A percentile compares a stretch with the other conserved stretches of the same genome.
Conservation (phyloP, 768 basidiomycete genomes). For the Pleurotus ostreatus region DNA sequence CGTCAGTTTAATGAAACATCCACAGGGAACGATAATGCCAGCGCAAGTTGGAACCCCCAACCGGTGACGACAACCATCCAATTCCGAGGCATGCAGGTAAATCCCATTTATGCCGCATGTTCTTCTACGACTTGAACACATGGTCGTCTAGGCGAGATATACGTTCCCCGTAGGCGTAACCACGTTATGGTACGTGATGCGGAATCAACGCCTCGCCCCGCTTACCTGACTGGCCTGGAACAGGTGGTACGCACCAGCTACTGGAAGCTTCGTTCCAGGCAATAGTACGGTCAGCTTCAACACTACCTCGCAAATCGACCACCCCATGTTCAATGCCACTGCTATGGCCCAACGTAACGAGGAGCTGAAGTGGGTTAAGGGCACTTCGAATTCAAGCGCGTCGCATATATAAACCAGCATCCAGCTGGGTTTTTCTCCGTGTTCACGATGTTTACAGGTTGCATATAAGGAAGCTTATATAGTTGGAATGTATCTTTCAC, state of each 20-base stretch:
- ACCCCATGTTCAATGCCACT: neutral
- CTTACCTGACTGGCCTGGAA: neutral
- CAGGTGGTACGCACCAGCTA: conserved; percentile 4
- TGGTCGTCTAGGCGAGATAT: conserved; percentile 48
- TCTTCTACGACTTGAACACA: neutral
- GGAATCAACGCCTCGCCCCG: too few relatives aligned
- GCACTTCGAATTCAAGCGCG: too few relatives aligned
- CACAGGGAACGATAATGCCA: conserved; percentile 45
- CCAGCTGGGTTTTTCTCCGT: too few relatives aligned
- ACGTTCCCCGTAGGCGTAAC: conserved; percentile 78
- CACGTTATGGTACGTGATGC: conserved; percentile 43
- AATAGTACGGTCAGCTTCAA: neutral
- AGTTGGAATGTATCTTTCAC: too few relatives aligned
- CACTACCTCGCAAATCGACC: neutral
- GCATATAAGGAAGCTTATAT: too few relatives aligned
- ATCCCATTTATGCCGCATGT: conserved; percentile 3
- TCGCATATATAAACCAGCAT: too few relatives aligned
- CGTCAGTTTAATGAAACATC: neutral
- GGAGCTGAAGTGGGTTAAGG: too few relatives aligned
- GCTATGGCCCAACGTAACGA: neutral
- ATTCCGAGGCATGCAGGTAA: conserved; percentile 58
- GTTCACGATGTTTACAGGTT: too few relatives aligned
- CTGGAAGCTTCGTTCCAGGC: neutral
- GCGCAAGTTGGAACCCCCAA: conserved; percentile 50
- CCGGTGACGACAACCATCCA: conserved; percentile 56